Conservation (phyloP, 345 rosid species). For the Laguncularia racemosa region DNA sequence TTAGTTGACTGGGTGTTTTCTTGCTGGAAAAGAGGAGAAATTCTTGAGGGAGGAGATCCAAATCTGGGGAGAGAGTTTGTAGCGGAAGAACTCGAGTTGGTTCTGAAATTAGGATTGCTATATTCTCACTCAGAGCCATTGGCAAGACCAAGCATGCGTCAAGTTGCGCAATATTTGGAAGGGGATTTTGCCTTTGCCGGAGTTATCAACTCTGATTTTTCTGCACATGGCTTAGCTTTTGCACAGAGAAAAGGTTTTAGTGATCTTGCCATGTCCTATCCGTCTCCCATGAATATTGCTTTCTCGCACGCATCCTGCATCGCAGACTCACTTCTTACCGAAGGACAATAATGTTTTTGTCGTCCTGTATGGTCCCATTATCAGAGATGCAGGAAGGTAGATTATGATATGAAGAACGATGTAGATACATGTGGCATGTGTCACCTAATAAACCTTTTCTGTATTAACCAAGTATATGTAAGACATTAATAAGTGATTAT, state of each 20-base stretch:
- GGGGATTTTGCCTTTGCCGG: background rate
- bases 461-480: background rate
- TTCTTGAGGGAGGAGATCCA: constrained; percentile 27
- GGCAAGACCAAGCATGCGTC: constrained; percentile 26
- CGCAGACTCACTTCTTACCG: constrained; percentile 46
- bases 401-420: no score
- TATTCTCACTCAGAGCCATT: constrained; percentile 25
- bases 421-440: no score
- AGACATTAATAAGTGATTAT: background rate
- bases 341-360: constrained; percentile 34
- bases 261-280: constrained; percentile 27
- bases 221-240: constrained; percentile 28
- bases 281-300: constrained; percentile 22
- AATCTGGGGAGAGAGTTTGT: constrained; percentile 19
- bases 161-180: constrained; percentile 18
- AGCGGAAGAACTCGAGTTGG: constrained; percentile 32
- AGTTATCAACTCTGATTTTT: background rate
- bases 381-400: background rate
- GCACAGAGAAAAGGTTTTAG: constrained; percentile 29
- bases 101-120: constrained; percentile 32
- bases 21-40: constrained; percentile 25
- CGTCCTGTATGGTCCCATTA: background rate
- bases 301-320: constrained; percentile 28
- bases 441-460: no score
- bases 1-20: constrained; percentile 33